A percentile compares a stretch with the other conserved stretches of the same genome.
phyloP scores from a whole-genome alignment of 2,329 filamentous ascomycete genomes.

The Knufia fluminis region DNA sequence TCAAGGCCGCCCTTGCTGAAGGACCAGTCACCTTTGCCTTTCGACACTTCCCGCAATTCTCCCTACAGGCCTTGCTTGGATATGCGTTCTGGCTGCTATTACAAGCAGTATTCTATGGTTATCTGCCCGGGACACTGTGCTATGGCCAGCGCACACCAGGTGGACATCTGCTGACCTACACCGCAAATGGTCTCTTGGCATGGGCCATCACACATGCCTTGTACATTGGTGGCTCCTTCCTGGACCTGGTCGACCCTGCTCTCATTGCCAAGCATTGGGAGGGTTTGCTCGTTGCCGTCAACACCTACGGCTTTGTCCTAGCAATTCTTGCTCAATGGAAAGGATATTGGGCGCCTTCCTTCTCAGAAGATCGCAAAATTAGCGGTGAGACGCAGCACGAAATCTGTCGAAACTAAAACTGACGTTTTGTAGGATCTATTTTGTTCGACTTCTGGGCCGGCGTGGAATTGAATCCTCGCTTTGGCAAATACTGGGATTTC shows the following conservation, averaged over 20 bases:
- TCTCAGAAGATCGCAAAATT: constrained; percentile 9
- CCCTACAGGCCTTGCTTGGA: not conserved
- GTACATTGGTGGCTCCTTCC: not conserved
- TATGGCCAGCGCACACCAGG: constrained; percentile 10
- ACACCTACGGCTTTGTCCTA: constrained; percentile 10
- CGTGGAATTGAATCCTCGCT: constrained; percentile 38
- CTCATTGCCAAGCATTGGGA: constrained; percentile 10
- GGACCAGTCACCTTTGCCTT: constrained; percentile 6
- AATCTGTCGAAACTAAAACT: not conserved
- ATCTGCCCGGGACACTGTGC: constrained; percentile 7
- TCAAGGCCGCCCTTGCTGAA: not conserved
- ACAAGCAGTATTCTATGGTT: constrained; percentile 11
- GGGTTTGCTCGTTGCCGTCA: constrained; percentile 8
- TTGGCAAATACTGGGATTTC: constrained; percentile 37
- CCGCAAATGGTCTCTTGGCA: constrained; percentile 10
- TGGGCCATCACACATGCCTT: constrained; percentile 6
- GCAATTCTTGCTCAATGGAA: constrained; percentile 9
- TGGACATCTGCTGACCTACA: constrained; percentile 10
- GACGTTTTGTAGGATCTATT: constrained; percentile 24
- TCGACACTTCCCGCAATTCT: constrained; percentile 3
- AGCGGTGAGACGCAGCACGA: constrained; percentile 2
- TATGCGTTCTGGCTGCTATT: constrained; percentile 9
- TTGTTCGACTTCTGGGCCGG: constrained; percentile 41
- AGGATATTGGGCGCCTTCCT: constrained; percentile 7
- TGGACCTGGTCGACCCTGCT: constrained; percentile 8